Evolutionary conservation across 192 early-diverging fungal species (phyloP), one percentile per base, ranked within the genome.

Genomic region (Umbelopsis isabellina): DNA sequence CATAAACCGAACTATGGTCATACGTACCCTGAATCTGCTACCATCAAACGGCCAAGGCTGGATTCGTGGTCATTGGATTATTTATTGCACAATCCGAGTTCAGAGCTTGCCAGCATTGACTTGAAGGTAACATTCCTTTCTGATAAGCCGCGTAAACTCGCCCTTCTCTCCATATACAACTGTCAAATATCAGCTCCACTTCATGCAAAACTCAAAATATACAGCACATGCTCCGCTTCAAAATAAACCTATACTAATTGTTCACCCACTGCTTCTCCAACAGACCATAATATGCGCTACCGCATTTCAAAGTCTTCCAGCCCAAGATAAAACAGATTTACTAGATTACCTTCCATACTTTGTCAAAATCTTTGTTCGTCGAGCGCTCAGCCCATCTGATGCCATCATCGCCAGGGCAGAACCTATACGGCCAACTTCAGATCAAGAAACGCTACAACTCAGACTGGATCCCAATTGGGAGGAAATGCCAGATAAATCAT

Each of bases 21-120:
- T 18, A 25, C 13, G 18, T 61, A 61, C 55, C 55, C 30, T 30
- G 55, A 61, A 61, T 30, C 27, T 61, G 27, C 55, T n/a, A 33
- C 55, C 7, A 37, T 35, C 55, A 61, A 61, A 35, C 27, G 33
- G 30, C 27, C 55, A 61, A 61, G 33, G 55, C 30, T 61, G 55
- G 55, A 61, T 37, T n/a, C 30, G 30, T 61, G 55, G 55, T 61
- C 55, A 18, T 61, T 61, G 55, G 55, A 61, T 18, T 61, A 61
- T 61, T 61, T 61, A 61, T 61, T 61, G 30, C 55, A 16, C 55
- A 61, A 61, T 61, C 55, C 55, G 33, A 30, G 33, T 18, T 61
- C 55, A 61, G 33, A 15, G 33, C 18, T 61, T 13, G 55, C 55
- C 55, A 25, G 33, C 18, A 35, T 61, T 61, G 55, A 61, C 30